Evolutionary conservation across 495 filamentous ascomycete genomes (phyloP), one percentile per base, ranked within the genome.

Genomic region (Tuber indicum): DNA sequence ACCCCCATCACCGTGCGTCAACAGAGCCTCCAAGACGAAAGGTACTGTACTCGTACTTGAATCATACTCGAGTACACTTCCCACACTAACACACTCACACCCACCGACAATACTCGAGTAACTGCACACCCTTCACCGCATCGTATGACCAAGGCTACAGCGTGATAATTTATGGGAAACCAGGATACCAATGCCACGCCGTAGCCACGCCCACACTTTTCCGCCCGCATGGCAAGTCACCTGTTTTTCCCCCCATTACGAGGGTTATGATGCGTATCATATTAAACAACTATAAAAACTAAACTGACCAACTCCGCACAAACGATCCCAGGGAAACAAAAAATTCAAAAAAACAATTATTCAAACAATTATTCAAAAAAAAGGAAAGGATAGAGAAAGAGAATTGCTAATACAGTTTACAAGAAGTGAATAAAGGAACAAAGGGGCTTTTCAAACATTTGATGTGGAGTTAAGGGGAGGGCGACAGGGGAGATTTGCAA

Each of bases 331-430:
- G 36, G 26, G 12, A 66, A 36, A 36, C 12, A 17, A 36, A 36
- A 16, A 36, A 62, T 62, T 12, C n/a, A n/a, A 16, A 3, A 62
- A 1, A 9, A 32, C 32, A 32, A 1, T n/a, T n/a, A n/a, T n/a
- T n/a, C n/a, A n/a, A n/a, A n/a, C n/a, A n/a, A n/a, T n/a, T n/a
- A 32, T 32, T 32, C 32, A 0, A 41, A 41, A 41, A 21, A 62
- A 62, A 62, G 32, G 58, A 32, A 16, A 16, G 58, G n/a, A 36
- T 19, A 66, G 7, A 66, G 26, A 5, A 66, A 36, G 26, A 36
- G 58, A 36, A 66, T 66, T 66, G 26, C 26, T 66, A 66, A 66
- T 36, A 66, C 58, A 66, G 26, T 66, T 66, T 66, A 66, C 58
- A 66, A 66, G 58, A 66, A 66, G 58, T 36, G 58, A 36, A 36